These are phyloP conservation scores for Phialocephala subalpina DNA, from an alignment of 2,329 filamentous ascomycete genomes.

Conservation along the genomic window DNA sequence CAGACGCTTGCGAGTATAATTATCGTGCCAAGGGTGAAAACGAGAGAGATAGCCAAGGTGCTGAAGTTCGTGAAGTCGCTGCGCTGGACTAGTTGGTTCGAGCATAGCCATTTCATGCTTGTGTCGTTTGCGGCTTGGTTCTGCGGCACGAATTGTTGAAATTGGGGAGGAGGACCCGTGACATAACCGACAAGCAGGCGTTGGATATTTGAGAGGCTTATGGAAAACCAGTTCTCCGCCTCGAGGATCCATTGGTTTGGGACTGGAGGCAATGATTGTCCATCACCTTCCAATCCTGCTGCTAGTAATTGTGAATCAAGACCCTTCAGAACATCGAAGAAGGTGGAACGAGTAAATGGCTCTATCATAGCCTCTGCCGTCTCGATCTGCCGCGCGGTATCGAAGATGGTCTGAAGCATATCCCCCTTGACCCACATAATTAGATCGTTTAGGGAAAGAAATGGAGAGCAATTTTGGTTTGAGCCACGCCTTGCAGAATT, in stretches of 20 bases:
- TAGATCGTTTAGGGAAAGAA: neutral
- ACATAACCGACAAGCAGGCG: neutral
- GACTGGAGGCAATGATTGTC: neutral
- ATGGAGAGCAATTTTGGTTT: neutral
- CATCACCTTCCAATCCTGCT: neutral
- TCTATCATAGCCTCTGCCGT: neutral
- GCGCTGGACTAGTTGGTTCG: neutral
- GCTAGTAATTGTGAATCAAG: neutral
- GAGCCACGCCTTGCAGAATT: neutral
- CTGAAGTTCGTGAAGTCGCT: slow-evolving; percentile 4
- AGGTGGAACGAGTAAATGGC: neutral
- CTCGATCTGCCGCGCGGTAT: neutral
- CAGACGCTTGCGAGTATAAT: neutral
- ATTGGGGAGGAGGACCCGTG: neutral
- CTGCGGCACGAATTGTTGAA: neutral
- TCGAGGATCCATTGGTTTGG: neutral
- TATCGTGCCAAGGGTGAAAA: neutral
- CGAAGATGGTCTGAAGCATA: neutral
- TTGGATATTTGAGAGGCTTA: neutral
- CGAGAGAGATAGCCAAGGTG: neutral
- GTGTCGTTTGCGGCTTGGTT: neutral
- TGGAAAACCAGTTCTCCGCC: neutral
- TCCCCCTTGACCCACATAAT: neutral
- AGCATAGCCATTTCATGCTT: neutral
- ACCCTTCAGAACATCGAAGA: neutral